phyloP scores from a whole-genome alignment of 2,329 filamentous ascomycete species.

The Cladosporium sp. region DNA sequence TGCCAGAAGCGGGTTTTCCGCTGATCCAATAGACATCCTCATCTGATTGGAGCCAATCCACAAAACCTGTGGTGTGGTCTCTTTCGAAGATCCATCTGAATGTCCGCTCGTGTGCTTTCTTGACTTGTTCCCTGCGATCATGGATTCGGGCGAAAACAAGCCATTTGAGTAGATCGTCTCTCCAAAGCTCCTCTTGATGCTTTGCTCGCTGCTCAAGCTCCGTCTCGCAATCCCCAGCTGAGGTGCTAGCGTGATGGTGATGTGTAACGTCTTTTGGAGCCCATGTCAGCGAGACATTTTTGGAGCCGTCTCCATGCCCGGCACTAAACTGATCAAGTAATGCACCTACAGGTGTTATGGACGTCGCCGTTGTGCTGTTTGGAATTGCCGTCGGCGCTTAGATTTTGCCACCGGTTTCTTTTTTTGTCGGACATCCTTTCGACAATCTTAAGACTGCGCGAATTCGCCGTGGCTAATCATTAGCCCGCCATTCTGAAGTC shows the following conservation, averaged over 20 bases:
- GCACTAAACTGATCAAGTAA: too few relatives aligned
- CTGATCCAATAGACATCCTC: neutral
- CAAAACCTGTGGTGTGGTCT: neutral
- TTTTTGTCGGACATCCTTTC: too few relatives aligned
- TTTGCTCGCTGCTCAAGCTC: neutral
- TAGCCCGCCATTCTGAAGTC: too few relatives aligned
- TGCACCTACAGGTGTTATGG: too few relatives aligned
- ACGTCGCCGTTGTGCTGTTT: too few relatives aligned
- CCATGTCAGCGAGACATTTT: too few relatives aligned
- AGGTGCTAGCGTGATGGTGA: neutral
- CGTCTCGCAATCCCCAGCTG: neutral
- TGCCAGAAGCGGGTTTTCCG: neutral
- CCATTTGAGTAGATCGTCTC: neutral
- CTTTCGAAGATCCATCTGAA: constrained; percentile 1
- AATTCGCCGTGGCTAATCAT: too few relatives aligned
- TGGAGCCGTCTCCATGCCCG: too few relatives aligned
- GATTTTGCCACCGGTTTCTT: too few relatives aligned
- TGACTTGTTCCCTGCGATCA: neutral
- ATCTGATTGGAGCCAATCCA: neutral
- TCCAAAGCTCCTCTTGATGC: neutral
- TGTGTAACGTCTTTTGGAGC: neutral
- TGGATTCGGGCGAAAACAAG: neutral
- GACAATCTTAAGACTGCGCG: too few relatives aligned
- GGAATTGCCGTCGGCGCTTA: too few relatives aligned
- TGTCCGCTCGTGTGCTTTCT: neutral